Evolutionary conservation across 73 alveolate species (phyloP).

Genomic region (Paramecium primaurelia): DNA sequence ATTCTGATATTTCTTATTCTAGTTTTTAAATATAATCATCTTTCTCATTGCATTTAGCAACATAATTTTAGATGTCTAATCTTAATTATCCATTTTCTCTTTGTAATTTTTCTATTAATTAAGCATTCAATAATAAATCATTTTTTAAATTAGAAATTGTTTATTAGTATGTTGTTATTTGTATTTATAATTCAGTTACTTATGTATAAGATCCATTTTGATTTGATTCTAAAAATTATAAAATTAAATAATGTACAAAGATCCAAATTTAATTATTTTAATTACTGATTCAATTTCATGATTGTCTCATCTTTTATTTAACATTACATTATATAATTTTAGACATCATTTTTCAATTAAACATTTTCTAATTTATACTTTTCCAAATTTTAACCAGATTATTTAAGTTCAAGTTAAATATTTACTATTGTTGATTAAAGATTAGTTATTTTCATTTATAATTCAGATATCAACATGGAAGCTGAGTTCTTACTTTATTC

Average conservation of each 20-base stretch:
- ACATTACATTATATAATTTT: not conserved
- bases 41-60: not conserved
- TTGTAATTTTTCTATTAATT: not conserved
- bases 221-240: not conserved
- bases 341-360: not conserved
- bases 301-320: not conserved
- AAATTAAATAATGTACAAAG: not conserved
- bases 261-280: not conserved
- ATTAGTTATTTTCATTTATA: not conserved
- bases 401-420: not conserved
- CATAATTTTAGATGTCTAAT: not conserved
- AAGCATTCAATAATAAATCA: not conserved
- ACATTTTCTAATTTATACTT: not conserved
- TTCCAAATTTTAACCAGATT: not conserved
- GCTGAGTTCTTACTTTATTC: not conserved
- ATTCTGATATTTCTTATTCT: not conserved
- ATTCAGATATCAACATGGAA: not conserved
- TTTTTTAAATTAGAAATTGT: not conserved
- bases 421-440: not conserved
- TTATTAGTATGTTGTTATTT: not conserved
- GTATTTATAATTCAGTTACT: not conserved
- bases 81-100: not conserved
- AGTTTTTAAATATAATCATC: not conserved
- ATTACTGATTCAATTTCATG: not conserved
- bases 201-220: not conserved